A percentile compares a stretch with the other conserved stretches of the same genome.
Conservation (phyloP, 1,284 basidiomycete genomes). For the Ceratobasidium sp. region DNA sequence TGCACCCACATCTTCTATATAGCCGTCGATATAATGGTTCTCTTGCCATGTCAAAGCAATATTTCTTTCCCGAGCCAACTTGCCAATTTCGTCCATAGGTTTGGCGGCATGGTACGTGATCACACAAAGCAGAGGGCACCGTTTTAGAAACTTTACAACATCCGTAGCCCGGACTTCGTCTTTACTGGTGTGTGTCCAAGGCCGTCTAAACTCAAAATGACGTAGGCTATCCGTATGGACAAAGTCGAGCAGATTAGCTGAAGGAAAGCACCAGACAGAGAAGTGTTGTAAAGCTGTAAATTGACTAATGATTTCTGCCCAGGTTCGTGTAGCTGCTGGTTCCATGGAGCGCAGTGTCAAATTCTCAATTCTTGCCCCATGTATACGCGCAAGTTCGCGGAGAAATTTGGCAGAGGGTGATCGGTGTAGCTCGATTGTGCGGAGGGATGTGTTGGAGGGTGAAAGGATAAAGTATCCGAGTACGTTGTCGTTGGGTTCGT, state of each 20-base stretch:
- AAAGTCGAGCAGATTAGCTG: background rate
- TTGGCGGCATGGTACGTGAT: conserved; percentile 25
- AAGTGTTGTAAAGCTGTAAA: conserved; percentile 29
- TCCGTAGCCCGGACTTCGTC: conserved; percentile 1
- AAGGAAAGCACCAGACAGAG: conserved; percentile 31
- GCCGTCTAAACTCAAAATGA: conserved; percentile 37
- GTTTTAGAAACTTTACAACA: background rate
- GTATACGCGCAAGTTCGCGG: background rate
- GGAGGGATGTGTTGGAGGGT: conserved; percentile 8
- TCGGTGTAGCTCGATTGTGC: conserved; percentile 30
- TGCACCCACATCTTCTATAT: conserved; percentile 37
- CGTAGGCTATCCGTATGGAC: background rate
- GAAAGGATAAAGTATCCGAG: conserved; percentile 7
- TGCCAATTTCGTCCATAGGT: conserved; percentile 2
- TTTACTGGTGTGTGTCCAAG: conserved; percentile 26
- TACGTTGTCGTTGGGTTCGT: conserved; percentile 11
- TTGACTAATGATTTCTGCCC: conserved; percentile 19
- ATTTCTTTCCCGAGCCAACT: background rate
- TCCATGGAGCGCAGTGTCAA: conserved; percentile 37
- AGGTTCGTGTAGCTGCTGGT: conserved; percentile 11
- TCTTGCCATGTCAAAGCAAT: conserved; percentile 20
- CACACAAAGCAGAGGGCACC: conserved; percentile 11
- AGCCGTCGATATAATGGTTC: conserved; percentile 34
- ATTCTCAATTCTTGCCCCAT: conserved; percentile 28
- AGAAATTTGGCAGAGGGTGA: conserved; percentile 17